These are phyloP conservation scores for Hura crepitans DNA, from an alignment of 441 rosid genomes.

Conservation along the genomic window DNA sequence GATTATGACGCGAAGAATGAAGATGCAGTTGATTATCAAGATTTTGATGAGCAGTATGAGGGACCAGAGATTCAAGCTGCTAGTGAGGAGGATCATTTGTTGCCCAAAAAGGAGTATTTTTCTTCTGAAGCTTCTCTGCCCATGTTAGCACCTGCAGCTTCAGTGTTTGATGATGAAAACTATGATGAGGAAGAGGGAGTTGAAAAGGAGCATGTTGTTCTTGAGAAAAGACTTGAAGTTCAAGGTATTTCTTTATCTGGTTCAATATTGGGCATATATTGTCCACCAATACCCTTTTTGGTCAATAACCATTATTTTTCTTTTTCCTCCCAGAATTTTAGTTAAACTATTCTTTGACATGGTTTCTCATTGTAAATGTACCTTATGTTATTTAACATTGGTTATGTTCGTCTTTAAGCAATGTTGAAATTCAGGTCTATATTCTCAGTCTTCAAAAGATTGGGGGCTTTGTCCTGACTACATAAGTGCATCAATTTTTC, in stretches of 20 bases:
- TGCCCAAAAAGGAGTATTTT: slow-evolving; percentile 70
- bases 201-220: slow-evolving; percentile 44
- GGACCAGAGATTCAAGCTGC: slow-evolving; percentile 84
- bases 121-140: slow-evolving; percentile 48
- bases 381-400: not conserved
- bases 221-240: slow-evolving; percentile 41
- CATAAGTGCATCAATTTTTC: not conserved
- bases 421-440: not conserved
- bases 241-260: slow-evolving; percentile 39
- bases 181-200: slow-evolving; percentile 82
- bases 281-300: not conserved
- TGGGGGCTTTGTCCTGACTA: not conserved
- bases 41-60: slow-evolving; percentile 93
- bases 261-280: slow-evolving; percentile 15
- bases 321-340: not conserved
- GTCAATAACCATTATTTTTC: not conserved
- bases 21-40: slow-evolving; percentile 94
- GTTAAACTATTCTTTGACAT: not conserved
- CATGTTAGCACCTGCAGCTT: slow-evolving; percentile 40
- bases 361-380: not conserved
- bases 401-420: not conserved
- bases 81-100: slow-evolving; percentile 76
- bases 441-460: slow-evolving; percentile 1
- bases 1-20: slow-evolving; percentile 91
- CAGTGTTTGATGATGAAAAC: slow-evolving; percentile 85